Conservation (phyloP, 192 early-diverging fungal species). For the Podila minutissima region DNA sequence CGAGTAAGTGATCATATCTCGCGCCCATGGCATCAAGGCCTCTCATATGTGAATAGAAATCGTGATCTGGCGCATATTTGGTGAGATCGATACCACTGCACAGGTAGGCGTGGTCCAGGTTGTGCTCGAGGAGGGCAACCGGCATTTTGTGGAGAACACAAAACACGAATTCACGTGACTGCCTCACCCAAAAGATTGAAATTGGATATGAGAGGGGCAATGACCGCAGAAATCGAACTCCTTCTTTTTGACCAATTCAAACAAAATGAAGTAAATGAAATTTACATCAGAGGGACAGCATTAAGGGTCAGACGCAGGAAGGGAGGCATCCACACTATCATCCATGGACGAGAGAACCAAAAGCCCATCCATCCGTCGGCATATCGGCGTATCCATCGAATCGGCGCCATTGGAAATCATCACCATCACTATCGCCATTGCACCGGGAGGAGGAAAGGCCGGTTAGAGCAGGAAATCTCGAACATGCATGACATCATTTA, state of each 20-base stretch:
- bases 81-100: no score
- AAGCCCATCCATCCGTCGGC: background rate
- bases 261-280: constrained; percentile 6
- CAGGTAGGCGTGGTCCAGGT: no score
- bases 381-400: background rate
- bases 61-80: no score
- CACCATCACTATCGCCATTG: no score
- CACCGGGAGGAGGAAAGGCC: no score
- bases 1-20: no score
- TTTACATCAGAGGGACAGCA: background rate
- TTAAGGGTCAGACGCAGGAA: constrained; percentile 1
- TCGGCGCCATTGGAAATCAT: no score
- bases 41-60: no score
- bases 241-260: constrained; percentile 5
- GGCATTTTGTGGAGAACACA: background rate
- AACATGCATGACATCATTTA: no score
- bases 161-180: constrained; percentile 2
- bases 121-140: no score
- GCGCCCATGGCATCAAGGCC: no score
- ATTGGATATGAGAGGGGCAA: background rate
- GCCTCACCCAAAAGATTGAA: background rate
- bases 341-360: background rate
- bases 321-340: background rate
- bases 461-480: no score
- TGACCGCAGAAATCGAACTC: background rate